phyloP scores from a whole-genome alignment of 495 filamentous ascomycete species.

The Ascodesmis nigricans region DNA sequence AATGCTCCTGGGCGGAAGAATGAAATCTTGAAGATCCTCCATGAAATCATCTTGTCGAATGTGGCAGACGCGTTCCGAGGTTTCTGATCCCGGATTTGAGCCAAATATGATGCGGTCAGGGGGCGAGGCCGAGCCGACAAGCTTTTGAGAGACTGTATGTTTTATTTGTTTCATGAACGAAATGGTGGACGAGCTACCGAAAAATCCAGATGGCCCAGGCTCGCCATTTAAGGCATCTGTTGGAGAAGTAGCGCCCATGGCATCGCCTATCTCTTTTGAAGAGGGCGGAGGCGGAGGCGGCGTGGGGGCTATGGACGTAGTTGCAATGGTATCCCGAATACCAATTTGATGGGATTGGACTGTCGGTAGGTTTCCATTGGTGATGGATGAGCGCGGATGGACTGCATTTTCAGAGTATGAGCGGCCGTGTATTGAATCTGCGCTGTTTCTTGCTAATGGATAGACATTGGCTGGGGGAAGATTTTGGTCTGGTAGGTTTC shows the following conservation, averaged over 20 bases:
- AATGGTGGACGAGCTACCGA: slow-evolving; percentile 2
- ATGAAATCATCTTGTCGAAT: slow-evolving; percentile 1
- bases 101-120: too few relatives aligned
- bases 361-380: too few relatives aligned
- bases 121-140: neutral
- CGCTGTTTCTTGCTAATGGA: neutral
- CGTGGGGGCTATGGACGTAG: neutral
- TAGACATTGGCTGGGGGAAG: neutral
- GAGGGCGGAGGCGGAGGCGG: neutral
- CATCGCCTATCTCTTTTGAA: slow-evolving; percentile 2
- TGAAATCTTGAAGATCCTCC: slow-evolving; percentile 7
- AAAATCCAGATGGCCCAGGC: slow-evolving; percentile 1
- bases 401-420: too few relatives aligned
- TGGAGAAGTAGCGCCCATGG: slow-evolving; percentile 1
- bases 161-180: slow-evolving; percentile 6
- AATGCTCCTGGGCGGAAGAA: slow-evolving; percentile 21
- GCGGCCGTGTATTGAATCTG: neutral
- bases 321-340: too few relatives aligned
- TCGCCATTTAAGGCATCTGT: neutral
- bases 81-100: too few relatives aligned
- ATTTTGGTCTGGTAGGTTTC: too few relatives aligned
- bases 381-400: too few relatives aligned
- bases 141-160: neutral
- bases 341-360: too few relatives aligned
- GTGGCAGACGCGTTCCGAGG: slow-evolving; percentile 1